phyloP scores from a whole-genome alignment of 331 rosid species.

The Pyracantha coccinea region DNA sequence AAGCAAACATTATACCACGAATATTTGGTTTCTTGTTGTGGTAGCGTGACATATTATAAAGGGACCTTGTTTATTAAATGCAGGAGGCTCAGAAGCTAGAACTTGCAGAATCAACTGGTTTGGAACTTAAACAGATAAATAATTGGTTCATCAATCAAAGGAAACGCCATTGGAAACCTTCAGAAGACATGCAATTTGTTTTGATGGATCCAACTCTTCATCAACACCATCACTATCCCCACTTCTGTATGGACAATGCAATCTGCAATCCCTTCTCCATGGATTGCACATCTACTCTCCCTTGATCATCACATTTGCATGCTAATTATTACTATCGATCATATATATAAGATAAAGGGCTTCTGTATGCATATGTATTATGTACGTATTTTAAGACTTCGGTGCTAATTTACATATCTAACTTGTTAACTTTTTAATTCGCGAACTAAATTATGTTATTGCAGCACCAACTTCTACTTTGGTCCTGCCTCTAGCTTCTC shows the following conservation, averaged over 20 bases:
- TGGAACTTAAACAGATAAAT: constrained; percentile 42
- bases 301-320: not conserved
- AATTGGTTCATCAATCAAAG: constrained; percentile 22
- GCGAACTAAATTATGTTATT: no score
- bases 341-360: not conserved
- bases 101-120: constrained; percentile 35
- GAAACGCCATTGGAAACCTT: constrained; percentile 51
- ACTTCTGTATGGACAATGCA: constrained; percentile 26
- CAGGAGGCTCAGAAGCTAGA: constrained; percentile 42
- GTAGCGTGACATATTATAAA: not conserved
- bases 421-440: no score
- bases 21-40: not conserved
- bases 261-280: constrained; percentile 27
- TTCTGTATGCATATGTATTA: not conserved
- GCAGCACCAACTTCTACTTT: no score
- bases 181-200: constrained; percentile 35
- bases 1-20: not conserved
- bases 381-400: not conserved
- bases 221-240: constrained; percentile 10
- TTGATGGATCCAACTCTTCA: constrained; percentile 26
- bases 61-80: not conserved
- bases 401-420: no score
- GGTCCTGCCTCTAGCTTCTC: not conserved
- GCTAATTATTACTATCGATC: not conserved
- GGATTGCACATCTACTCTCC: constrained; percentile 30